phyloP scores from a whole-genome alignment of 495 filamentous ascomycete species.

The Letharia lupina region DNA sequence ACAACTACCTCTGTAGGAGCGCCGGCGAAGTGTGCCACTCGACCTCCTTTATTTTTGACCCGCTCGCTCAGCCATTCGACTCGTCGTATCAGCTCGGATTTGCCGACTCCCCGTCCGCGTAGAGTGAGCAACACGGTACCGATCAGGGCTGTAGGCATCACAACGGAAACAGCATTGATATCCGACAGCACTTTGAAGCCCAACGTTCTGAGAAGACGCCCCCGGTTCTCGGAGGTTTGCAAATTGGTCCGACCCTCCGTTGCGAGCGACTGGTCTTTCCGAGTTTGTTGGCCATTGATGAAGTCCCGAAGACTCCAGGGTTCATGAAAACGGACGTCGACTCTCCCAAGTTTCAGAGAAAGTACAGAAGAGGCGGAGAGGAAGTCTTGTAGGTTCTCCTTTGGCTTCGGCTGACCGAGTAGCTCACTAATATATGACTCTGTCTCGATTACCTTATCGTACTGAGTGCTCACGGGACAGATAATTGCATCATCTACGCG shows the following conservation, averaged over 20 bases:
- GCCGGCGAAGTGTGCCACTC: slow-evolving; percentile 87
- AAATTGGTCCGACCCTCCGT: slow-evolving; percentile 29
- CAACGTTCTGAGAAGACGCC: slow-evolving; percentile 65
- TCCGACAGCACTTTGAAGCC: slow-evolving; percentile 88
- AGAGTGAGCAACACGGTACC: slow-evolving; percentile 90
- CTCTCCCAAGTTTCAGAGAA: slow-evolving; percentile 77
- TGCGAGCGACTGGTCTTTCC: slow-evolving; percentile 29
- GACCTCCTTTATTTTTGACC: slow-evolving; percentile 74
- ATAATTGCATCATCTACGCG: slow-evolving; percentile 83
- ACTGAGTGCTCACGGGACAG: slow-evolving; percentile 91
- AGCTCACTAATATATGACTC: slow-evolving; percentile 94
- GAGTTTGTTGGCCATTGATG: slow-evolving; percentile 60
- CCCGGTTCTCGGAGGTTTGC: slow-evolving; percentile 40
- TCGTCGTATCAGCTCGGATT: slow-evolving; percentile 71
- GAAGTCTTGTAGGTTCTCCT: slow-evolving; percentile 86
- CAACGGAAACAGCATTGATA: slow-evolving; percentile 91
- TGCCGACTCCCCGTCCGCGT: slow-evolving; percentile 84
- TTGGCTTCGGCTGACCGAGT: slow-evolving; percentile 84
- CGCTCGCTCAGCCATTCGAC: slow-evolving; percentile 84
- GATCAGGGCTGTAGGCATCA: slow-evolving; percentile 94
- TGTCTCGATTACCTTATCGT: slow-evolving; percentile 97
- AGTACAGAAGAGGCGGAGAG: slow-evolving; percentile 81
- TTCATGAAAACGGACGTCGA: slow-evolving; percentile 92
- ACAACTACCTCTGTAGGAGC: slow-evolving; percentile 72
- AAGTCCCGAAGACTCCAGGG: slow-evolving; percentile 85